Conservation (phyloP, 1,139 yeast species). For the Blastobotrys capitulatus region DNA sequence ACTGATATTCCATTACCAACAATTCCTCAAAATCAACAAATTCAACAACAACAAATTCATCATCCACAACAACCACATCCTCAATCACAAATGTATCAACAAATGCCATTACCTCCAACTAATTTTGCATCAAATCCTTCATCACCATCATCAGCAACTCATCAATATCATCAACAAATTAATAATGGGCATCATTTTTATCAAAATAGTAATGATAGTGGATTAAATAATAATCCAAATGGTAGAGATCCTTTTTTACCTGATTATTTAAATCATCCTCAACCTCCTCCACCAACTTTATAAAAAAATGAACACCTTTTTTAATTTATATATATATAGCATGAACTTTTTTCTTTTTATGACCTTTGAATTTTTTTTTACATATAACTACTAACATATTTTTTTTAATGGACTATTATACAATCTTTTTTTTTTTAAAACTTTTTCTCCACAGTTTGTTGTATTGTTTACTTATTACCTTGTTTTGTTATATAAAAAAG, state of each 20-base stretch:
- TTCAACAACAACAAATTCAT: background rate
- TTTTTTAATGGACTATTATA: too few relatives aligned
- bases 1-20: too few relatives aligned
- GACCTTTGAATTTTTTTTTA: too few relatives aligned
- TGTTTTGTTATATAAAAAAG: too few relatives aligned
- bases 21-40: background rate
- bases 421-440: too few relatives aligned
- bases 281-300: constrained; percentile 7
- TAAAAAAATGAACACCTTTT: too few relatives aligned
- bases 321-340: too few relatives aligned
- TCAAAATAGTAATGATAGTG: background rate
- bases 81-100: background rate
- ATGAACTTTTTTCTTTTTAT: too few relatives aligned
- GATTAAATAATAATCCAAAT: background rate
- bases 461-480: too few relatives aligned
- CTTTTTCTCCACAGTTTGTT: too few relatives aligned
- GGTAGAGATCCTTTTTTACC: constrained; percentile 15
- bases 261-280: constrained; percentile 13
- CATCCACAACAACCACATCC: background rate
- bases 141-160: background rate
- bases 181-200: background rate
- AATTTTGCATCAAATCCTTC: background rate
- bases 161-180: background rate
- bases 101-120: background rate
- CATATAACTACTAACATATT: too few relatives aligned